phyloP scores from a whole-genome alignment of 306 rosid species.

The Macrotyloma uniflorum region DNA sequence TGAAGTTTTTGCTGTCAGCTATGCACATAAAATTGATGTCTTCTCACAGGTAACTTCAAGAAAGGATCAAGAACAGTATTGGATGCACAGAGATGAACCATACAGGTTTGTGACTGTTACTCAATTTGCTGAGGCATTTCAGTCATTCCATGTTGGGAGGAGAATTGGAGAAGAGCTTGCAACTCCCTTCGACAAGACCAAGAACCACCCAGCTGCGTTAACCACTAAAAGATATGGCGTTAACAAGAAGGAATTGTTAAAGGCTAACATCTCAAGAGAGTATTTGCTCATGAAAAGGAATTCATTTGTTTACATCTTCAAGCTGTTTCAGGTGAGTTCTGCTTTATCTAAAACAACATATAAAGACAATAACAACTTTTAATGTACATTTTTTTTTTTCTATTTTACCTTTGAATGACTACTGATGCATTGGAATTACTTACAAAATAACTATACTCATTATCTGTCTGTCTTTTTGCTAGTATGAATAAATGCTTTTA shows the following conservation, averaged over 20 bases:
- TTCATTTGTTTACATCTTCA: conserved; percentile 51
- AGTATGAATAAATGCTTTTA: neutral
- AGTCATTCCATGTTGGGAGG: conserved; percentile 52
- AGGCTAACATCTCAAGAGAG: conserved; percentile 62
- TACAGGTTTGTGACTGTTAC: conserved; percentile 49
- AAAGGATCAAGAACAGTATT: conserved; percentile 67
- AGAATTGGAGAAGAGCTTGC: conserved; percentile 44
- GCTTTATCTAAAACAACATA: neutral
- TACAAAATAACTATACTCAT: too few relatives aligned
- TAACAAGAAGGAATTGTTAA: conserved; percentile 47
- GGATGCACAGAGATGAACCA: conserved; percentile 46
- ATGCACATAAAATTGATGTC: neutral
- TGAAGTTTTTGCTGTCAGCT: neutral
- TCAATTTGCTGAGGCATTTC: conserved; percentile 56
- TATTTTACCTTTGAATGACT: neutral
- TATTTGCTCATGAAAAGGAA: conserved; percentile 62
- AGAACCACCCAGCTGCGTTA: conserved; percentile 60
- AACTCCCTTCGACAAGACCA: conserved; percentile 54
- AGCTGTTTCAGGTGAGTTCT: conserved; percentile 48
- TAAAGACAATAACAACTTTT: neutral
- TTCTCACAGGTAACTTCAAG: conserved; percentile 57
- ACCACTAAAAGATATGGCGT: conserved; percentile 54
- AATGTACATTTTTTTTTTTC: neutral
- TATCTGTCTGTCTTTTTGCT: neutral
- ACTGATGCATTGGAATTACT: too few relatives aligned